Base-by-base conservation (phyloP, 352 stramenopile species). In the Phytopythium sindhum region DNA sequence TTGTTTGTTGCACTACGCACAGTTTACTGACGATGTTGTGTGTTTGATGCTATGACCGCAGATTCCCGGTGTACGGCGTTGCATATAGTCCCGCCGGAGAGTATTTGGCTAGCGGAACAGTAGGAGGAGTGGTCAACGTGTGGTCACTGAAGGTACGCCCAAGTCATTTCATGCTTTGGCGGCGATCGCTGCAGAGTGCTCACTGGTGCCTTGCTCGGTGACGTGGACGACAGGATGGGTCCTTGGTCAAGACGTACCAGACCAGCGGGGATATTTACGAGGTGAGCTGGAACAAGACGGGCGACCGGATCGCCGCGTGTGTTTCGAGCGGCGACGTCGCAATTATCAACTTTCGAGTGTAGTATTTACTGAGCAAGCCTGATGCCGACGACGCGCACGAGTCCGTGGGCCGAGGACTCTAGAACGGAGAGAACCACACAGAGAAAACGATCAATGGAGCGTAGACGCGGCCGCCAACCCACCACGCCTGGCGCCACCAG, bases 251-350 rank as follows among this genome's bases (percentile, higher is more conserved):
- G 76, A 90, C 83, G 74, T 96, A 93, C 73, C 80, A 96, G 78
- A 90, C 87, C 54, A 87, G 90, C 76, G 92, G 92, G 54, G 97
- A 99, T 84, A 99, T 99, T 80, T 99, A 99, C 85, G 97, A 99
- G 80, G 96, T 99, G 66, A 97, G 97, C 72, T 99, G 97, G 97
- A 99, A 98, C 81, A 82, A 86, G 67, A 69, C 91, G 66, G 88
- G 90, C 59, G 83, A 84, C 70, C 75, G 93, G 70, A 88, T 97
- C 73, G 86, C 88, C 51, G 88, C 88, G 48, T 95, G 88, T 70
- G 86, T 91, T 54, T 95, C 88, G 50, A 94, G 84, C 60, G 86
- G 86, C 68, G 84, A 95, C 72, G 80, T 96, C 64, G 81, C 85
- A 72, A 84, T 96, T 67, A 92, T 96, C 75, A 89, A 89, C 78